Percentiles rank a stretch among this genome's conserved stretches.
Evolutionary conservation across 2,329 filamentous ascomycete genomes (phyloP).

Genomic region (Exophiala sideris): DNA sequence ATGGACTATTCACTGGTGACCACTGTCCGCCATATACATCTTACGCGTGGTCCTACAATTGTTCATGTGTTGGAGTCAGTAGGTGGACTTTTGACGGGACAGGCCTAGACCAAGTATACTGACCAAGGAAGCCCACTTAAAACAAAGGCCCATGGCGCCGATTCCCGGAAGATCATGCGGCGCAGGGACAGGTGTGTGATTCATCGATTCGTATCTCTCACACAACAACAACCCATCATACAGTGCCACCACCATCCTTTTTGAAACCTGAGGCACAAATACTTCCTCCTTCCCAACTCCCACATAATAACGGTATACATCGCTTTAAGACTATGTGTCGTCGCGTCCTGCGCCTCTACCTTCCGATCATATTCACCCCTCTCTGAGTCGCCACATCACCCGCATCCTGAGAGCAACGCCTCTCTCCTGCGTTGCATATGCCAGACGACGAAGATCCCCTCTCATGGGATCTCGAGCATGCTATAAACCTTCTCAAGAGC

Average conservation of each 20-base stretch:
- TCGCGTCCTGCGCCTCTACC: neutral
- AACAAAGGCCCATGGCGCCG: neutral
- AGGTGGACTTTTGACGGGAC: neutral
- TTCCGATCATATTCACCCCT: slow-evolving; percentile 11
- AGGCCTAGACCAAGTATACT: too few relatives aligned
- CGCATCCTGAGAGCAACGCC: slow-evolving; percentile 3
- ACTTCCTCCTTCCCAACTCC: neutral
- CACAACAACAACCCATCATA: neutral
- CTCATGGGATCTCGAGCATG: slow-evolving; percentile 45
- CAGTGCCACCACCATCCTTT: neutral
- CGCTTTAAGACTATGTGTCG: slow-evolving; percentile 11
- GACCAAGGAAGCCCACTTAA: neutral
- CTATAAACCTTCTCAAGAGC: slow-evolving; percentile 42
- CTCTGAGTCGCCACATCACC: slow-evolving; percentile 17
- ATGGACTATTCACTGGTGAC: too few relatives aligned
- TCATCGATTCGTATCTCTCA: neutral
- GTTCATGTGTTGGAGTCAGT: too few relatives aligned
- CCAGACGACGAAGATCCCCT: slow-evolving; percentile 14
- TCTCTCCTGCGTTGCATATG: slow-evolving; percentile 12
- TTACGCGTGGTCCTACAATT: too few relatives aligned
- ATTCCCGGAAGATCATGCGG: neutral
- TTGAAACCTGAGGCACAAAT: neutral
- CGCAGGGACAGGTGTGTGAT: neutral
- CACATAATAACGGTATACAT: neutral
- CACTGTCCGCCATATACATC: too few relatives aligned